Conservation (phyloP, 176 grass and related monocot species). For the Oryza rufipogon region DNA sequence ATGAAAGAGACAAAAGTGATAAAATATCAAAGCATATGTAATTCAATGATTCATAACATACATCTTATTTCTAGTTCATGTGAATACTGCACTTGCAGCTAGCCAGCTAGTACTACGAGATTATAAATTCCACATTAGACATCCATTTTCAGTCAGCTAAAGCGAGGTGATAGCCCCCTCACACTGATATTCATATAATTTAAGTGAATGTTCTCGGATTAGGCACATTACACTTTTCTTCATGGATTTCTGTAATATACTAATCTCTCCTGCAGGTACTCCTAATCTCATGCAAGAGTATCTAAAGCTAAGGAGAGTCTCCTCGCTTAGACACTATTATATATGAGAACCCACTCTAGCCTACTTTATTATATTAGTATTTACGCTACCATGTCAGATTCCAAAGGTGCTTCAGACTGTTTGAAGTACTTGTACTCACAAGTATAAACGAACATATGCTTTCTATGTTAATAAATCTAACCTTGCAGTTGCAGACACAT, state of each 20-base stretch:
- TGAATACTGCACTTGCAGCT: not conserved
- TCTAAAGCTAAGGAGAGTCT: not conserved
- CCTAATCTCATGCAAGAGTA: not conserved
- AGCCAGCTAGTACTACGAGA: not conserved
- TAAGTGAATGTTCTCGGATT: slow-evolving; percentile 25
- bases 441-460: not conserved
- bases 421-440: not conserved
- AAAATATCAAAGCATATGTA: not conserved
- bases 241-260: slow-evolving; percentile 2
- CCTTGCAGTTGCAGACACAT: not conserved
- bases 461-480: not conserved
- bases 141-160: slow-evolving; percentile 14
- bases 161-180: slow-evolving; percentile 15
- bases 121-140: not conserved
- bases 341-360: not conserved
- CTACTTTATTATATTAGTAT: not conserved
- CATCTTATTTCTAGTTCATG: not conserved
- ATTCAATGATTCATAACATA: not conserved
- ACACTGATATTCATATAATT: slow-evolving; percentile 21
- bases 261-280: not conserved
- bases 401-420: not conserved
- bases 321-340: not conserved
- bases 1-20: not conserved
- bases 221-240: slow-evolving; percentile 39
- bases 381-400: not conserved